phyloP scores from a whole-genome alignment of 257 asterid genomes.

The Solanum ahanhuiri region DNA sequence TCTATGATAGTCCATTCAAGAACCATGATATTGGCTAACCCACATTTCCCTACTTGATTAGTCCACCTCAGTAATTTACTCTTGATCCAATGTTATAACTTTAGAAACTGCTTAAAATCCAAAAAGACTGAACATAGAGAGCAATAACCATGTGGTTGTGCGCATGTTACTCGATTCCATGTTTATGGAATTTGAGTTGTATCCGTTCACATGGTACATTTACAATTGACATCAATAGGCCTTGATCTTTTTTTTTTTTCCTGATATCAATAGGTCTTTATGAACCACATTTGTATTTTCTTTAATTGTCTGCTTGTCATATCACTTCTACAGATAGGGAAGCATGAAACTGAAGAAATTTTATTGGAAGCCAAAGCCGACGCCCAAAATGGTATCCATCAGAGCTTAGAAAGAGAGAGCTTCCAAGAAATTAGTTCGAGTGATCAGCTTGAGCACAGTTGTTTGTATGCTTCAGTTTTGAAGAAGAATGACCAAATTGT shows the following conservation, averaged over 20 bases:
- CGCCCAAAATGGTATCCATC: slow-evolving; percentile 24
- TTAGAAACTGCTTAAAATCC: background rate
- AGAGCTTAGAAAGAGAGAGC: slow-evolving; percentile 23
- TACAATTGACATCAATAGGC: background rate
- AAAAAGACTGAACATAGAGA: background rate
- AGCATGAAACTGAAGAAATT: slow-evolving; percentile 27
- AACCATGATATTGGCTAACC: background rate
- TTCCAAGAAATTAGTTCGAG: slow-evolving; percentile 19
- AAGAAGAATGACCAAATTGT: slow-evolving; percentile 31
- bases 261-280: background rate
- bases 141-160: background rate
- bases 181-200: background rate
- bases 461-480: slow-evolving; percentile 7
- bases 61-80: background rate
- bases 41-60: background rate
- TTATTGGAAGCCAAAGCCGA: slow-evolving; percentile 17
- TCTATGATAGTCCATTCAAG: background rate
- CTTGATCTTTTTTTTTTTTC: background rate
- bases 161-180: background rate
- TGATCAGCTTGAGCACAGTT: slow-evolving; percentile 32
- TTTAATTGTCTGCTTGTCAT: background rate
- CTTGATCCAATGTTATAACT: background rate
- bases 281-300: background rate
- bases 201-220: background rate
- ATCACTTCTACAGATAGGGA: slow-evolving; percentile 34